Evolutionary conservation across 1,284 basidiomycete genomes (phyloP), one percentile per base, ranked within the genome.

Genomic region (Mixia osmundae): DNA sequence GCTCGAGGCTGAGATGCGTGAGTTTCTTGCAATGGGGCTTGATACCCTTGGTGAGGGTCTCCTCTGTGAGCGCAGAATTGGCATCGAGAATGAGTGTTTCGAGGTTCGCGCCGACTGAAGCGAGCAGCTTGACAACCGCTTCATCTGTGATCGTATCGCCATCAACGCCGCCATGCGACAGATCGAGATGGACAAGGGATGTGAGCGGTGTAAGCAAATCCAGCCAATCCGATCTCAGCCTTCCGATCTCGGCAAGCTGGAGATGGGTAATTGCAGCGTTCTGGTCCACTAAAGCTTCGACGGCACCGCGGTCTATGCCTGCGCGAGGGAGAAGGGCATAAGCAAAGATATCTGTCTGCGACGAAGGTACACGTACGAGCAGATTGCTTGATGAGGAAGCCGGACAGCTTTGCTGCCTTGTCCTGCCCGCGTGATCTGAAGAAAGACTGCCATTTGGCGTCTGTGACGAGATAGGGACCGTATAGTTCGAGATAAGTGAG

Each of bases 391-490:
- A 20, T 18, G 5, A 22, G 31, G 29, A 28, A 34, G 12, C 21
- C n/a, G 18, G 25, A 10, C 16, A 28, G 15, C 6, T 18, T 33
- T 35, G 23, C 15, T n/a, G n/a, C n/a, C n/a, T n/a, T n/a, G n/a
- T n/a, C n/a, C n/a, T n/a, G n/a, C n/a, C n/a, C n/a, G n/a, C n/a
- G n/a, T n/a, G 16, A n/a, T 19, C 5, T 27, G 36, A 18, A 21
- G 19, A 27, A 33, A 33, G 3, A 10, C 37, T 9, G 3, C 14
- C 33, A 36, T 25, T 14, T 24, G 25, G 9, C 31, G 38, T 19
- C 8, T 14, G n/a, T 1, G 19, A 91, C 74, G 18, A 91, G 69
- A 57, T 83, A 94, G 1, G 83, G 79, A 0, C 78, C 89, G 19
- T 79, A 71, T 5, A 97, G 72, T 49, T 79, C 76, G 6, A 97